Percentiles rank a stretch among this genome's conserved stretches.
These are phyloP conservation scores for Entonaema liquescens DNA, from an alignment of 495 filamentous ascomycete genomes.

Conservation along the genomic window DNA sequence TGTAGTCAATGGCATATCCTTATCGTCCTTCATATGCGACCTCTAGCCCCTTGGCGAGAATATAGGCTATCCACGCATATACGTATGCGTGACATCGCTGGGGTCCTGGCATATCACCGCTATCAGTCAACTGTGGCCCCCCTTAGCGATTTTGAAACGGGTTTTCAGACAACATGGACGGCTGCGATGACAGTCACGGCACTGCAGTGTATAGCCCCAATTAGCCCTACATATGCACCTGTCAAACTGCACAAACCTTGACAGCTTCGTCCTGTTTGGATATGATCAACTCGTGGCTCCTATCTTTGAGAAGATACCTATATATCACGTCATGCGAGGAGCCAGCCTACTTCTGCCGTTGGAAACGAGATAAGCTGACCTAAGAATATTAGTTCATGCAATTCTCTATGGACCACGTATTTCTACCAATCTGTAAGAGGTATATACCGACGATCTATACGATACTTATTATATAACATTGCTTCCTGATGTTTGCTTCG, in stretches of 20 bases:
- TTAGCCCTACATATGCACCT: neutral
- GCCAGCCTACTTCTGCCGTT: neutral
- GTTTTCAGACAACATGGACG: neutral
- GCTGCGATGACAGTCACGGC: neutral
- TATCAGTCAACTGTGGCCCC: neutral
- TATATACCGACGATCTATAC: neutral
- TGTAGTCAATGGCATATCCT: neutral
- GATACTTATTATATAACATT: neutral
- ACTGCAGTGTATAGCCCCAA: neutral
- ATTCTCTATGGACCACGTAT: neutral
- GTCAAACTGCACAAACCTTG: neutral
- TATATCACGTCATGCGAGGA: neutral
- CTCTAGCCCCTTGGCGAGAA: neutral
- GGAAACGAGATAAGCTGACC: neutral
- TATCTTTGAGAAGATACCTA: neutral
- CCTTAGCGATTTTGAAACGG: neutral
- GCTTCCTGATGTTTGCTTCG: neutral
- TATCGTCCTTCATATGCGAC: neutral
- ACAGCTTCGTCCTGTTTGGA: neutral
- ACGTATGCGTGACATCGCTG: conserved; percentile 4
- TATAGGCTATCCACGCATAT: neutral
- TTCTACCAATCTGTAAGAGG: neutral
- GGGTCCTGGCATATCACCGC: neutral
- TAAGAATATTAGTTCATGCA: neutral
- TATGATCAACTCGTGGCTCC: neutral